Evolutionary conservation across 768 basidiomycete genomes (phyloP).

Genomic region (Calocera viscosa): DNA sequence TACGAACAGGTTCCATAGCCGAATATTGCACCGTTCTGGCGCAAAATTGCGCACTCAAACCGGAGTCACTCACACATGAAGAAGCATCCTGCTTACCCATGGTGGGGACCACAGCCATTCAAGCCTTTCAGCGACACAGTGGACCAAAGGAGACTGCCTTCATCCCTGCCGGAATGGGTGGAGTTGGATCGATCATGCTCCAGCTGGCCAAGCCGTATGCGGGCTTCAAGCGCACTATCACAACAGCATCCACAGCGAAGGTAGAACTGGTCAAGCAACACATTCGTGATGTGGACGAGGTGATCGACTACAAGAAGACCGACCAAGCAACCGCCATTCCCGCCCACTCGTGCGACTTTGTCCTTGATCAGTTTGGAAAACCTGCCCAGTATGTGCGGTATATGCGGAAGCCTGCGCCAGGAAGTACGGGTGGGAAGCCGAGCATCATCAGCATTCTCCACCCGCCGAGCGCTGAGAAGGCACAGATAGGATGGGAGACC

Average conservation of each 20-base stretch:
- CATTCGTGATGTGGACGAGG: neutral
- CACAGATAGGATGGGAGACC: neutral
- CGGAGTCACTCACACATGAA: neutral
- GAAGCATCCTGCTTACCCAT: neutral
- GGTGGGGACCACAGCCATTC: neutral
- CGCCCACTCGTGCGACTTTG: neutral
- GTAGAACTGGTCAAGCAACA: neutral
- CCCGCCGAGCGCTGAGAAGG: neutral
- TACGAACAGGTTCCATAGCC: neutral
- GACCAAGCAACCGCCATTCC: neutral
- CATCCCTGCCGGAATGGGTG: neutral
- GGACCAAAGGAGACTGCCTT: neutral
- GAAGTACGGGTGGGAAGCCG: neutral
- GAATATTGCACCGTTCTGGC: neutral
- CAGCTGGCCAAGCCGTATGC: slow-evolving; percentile 1
- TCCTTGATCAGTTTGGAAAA: neutral
- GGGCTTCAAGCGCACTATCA: neutral
- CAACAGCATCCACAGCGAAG: neutral
- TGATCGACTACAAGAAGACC: neutral
- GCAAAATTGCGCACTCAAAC: neutral
- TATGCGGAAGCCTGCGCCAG: neutral
- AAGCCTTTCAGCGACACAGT: neutral
- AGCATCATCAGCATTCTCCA: neutral
- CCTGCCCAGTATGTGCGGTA: neutral
- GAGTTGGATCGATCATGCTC: neutral